These are phyloP conservation scores for Leucogyrophana mollusca DNA, from an alignment of 768 basidiomycete genomes.

Conservation along the genomic window DNA sequence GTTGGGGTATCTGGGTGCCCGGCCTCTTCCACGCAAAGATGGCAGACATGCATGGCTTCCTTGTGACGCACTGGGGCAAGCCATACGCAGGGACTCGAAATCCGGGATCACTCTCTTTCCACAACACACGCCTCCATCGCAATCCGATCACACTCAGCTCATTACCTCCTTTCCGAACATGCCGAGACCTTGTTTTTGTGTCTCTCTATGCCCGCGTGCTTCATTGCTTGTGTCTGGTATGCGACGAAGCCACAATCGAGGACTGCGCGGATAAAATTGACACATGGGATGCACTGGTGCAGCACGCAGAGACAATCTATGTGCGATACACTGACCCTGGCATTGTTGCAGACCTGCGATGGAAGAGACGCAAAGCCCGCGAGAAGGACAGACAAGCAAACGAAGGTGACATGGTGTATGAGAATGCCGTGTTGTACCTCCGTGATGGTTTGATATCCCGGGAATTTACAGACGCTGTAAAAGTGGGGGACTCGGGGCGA, in stretches of 20 bases:
- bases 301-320: slow-evolving; percentile 2
- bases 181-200: slow-evolving; percentile 28
- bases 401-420: slow-evolving; percentile 19
- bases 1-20: slow-evolving; percentile 12
- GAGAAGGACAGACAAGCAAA: not conserved
- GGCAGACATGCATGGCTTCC: slow-evolving; percentile 12
- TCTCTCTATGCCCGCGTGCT: slow-evolving; percentile 28
- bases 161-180: slow-evolving; percentile 25
- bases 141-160: slow-evolving; percentile 25
- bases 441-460: slow-evolving; percentile 24
- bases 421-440: slow-evolving; percentile 25
- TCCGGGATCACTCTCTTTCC: slow-evolving; percentile 4
- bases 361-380: not conserved
- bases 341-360: not conserved
- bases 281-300: slow-evolving; percentile 2
- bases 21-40: slow-evolving; percentile 19
- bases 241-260: slow-evolving; percentile 5
- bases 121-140: too few relatives aligned
- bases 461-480: slow-evolving; percentile 27
- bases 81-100: slow-evolving; percentile 8
- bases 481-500: slow-evolving; percentile 28
- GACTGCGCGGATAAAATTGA: slow-evolving; percentile 1
- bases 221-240: slow-evolving; percentile 22
- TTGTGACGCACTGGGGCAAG: slow-evolving; percentile 17
- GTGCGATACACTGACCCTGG: slow-evolving; percentile 2